Evolutionary conservation across 169 alveolate species (phyloP), one percentile per base, ranked within the genome.

Genomic region (Cyclospora cayetanensis): DNA sequence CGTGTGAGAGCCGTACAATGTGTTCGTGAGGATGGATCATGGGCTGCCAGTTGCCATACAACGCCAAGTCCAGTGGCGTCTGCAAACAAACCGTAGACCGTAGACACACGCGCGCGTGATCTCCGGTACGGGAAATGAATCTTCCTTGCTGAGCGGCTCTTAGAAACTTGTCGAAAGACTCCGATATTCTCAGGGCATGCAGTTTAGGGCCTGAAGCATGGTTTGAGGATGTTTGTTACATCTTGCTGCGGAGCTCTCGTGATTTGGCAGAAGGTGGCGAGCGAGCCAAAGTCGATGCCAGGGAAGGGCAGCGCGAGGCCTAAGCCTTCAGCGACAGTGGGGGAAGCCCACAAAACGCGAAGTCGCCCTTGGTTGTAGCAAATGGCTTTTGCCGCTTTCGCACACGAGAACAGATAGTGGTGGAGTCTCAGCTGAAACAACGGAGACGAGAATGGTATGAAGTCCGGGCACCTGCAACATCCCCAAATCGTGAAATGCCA

Each of bases 31-130:
- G 42, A 20, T 65, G 76, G 35, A 65, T 65, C 76, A 65, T 65
- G 43, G 76, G 76, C 41, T 65, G 76, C 76, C 76, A 65, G 76
- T 65, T 65, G 76, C 76, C 76, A 22, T 65, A 65, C 76, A 27
- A 41, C 76, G 76, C 37, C 76, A 65, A 22, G 76, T 65, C 76
- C 76, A 65, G 76, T 41, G 76, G 76, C 12, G 76, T 65, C 76
- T 65, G 76, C 9, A 2, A 9, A 65, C 35, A 15, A 65, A 65
- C 76, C 42, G 43, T 25, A 65, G 31, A 65, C 76, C 76, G 43
- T 65, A 65, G 31, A 65, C 76, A n/a, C n/a, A n/a, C n/a, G n/a
- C n/a, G n/a, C n/a, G n/a, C n/a, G n/a, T n/a, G n/a, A n/a, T n/a
- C n/a, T n/a, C n/a, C n/a, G n/a, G n/a, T n/a, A n/a, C n/a, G n/a